A percentile compares a stretch with the other conserved stretches of the same genome.
These are phyloP conservation scores for Trichopus zeylanicus DNA, from an alignment of 116 monocot genomes.

Conservation along the genomic window DNA sequence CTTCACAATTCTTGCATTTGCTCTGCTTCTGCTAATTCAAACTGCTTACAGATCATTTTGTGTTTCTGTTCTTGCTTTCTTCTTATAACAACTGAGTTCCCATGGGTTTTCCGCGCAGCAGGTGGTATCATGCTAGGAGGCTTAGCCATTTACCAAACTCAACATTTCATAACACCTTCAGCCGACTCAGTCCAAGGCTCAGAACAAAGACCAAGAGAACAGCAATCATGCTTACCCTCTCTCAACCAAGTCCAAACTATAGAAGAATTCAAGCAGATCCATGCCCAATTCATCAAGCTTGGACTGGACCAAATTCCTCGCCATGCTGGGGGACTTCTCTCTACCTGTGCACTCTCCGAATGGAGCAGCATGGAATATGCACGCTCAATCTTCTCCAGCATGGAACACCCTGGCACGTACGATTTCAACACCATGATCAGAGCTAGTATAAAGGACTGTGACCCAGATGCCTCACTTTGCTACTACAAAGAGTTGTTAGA, in stretches of 20 bases:
- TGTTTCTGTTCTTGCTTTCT: no score
- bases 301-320: constrained; percentile 26
- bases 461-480: constrained; percentile 30
- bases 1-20: background rate
- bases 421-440: constrained; percentile 74
- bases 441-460: constrained; percentile 20
- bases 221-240: constrained; percentile 9
- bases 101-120: background rate
- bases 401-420: constrained; percentile 31
- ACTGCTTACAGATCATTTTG: background rate
- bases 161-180: constrained; percentile 14
- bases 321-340: constrained; percentile 37
- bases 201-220: constrained; percentile 13
- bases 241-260: constrained; percentile 25
- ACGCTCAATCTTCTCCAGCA: constrained; percentile 38
- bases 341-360: constrained; percentile 35
- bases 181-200: background rate
- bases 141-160: constrained; percentile 22
- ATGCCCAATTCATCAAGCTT: constrained; percentile 60
- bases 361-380: constrained; percentile 73
- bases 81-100: no score
- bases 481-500: constrained; percentile 48
- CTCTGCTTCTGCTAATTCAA: background rate
- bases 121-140: constrained; percentile 33
- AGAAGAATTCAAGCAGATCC: constrained; percentile 54